A percentile compares a stretch with the other conserved stretches of the same genome.
Conservation (phyloP, 257 asterid species). For the Lycium ferocissimum region DNA sequence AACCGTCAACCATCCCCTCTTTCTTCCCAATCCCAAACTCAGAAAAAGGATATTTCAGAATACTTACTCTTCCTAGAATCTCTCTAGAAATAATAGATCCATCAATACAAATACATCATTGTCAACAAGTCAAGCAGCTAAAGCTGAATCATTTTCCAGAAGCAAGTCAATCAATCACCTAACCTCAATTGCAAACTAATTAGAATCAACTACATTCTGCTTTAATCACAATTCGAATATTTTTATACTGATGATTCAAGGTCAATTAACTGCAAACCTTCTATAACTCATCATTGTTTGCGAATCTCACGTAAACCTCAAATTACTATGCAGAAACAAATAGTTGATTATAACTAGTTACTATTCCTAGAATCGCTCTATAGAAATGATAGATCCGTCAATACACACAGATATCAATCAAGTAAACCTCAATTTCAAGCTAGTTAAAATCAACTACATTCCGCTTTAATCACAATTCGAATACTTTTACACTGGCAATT, state of each 20-base stretch:
- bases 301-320: slow-evolving; percentile 1
- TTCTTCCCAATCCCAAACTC: not conserved
- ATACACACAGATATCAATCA: not conserved
- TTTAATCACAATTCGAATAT: not conserved
- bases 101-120: not conserved
- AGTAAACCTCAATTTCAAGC: not conserved
- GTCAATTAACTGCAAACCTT: slow-evolving; percentile 5
- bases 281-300: not conserved
- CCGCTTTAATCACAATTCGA: no score
- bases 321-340: not conserved
- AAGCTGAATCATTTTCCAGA: slow-evolving; percentile 8
- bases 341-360: not conserved
- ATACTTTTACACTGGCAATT: no score
- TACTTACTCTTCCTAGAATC: not conserved
- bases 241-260: not conserved
- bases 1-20: not conserved
- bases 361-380: not conserved
- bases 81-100: not conserved
- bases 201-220: not conserved
- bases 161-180: slow-evolving; percentile 9
- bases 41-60: not conserved
- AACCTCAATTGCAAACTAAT: not conserved
- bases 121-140: slow-evolving; percentile 19
- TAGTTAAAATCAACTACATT: not conserved
- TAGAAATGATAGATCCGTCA: not conserved